Base-by-base conservation (phyloP, 441 rosid genomes). In the Eruca vesicaria region DNA sequence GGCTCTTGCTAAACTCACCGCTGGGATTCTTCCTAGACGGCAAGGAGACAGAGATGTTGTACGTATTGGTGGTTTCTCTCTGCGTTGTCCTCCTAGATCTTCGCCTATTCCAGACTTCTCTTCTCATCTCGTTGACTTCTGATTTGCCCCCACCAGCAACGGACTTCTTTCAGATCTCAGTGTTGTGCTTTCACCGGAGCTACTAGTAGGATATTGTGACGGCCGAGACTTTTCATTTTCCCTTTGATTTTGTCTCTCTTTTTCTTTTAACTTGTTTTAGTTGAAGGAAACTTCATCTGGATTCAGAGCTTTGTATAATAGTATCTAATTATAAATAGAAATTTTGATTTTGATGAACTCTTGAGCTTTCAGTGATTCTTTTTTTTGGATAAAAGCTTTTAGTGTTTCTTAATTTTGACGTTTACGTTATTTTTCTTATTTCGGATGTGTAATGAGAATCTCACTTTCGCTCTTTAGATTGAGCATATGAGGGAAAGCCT, bases 1-100 rank as follows among this genome's bases (percentile, higher is more conserved):
- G 63, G 89, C 82, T 3, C 80, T 88, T 19, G 80, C 84, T 4
- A 84, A 80, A 73, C 43, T 84, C 45, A 75, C 81, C 15, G 82
- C 79, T 73, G 77, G 66, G 32, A 52, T 82, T 57, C 53, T 84
- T 41, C 82, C 79, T 0, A 74, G 64, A 12, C 79, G 86, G 58
- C 81, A 28, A 26, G 63, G 77, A 64, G 38, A 61, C n/a, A 2
- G 63, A 2, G 50, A 59, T 35, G 45, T 58, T 6, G 2, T 77
- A 0, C 19, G 68, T 19, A 77, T 77, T 23, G 72, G 68, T 2
- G 68, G 76, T 66, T 77, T 77, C 69, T 63, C 50, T 61, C 63
- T 55, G 11, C 72, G 48, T 66, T 58, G 12, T 29, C 74, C 74
- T 11, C 68, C 68, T 20, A 38, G 67, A 19, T 41, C 78, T 3